Conservation (phyloP, 768 basidiomycete species). For the Dacryopinax primogenitus region DNA sequence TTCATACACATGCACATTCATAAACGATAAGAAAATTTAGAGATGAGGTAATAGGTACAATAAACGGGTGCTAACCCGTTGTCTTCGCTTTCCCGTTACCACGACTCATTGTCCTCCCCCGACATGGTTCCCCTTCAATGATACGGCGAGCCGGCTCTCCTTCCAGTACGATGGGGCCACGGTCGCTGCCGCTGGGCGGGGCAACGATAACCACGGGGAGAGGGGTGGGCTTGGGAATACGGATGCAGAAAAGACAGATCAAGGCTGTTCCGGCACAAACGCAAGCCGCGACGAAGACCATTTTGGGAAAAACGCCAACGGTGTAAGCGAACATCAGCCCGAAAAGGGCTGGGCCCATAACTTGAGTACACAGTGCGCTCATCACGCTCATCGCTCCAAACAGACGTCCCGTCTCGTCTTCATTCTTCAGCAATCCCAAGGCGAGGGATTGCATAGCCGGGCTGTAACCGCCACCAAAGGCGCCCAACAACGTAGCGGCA, state of each 20-base stretch:
- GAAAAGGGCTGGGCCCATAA: conserved; percentile 60
- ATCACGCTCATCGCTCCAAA: conserved; percentile 73
- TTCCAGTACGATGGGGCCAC: not conserved
- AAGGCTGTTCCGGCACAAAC: conserved; percentile 15
- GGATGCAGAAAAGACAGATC: not conserved
- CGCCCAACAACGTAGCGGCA: conserved; percentile 34
- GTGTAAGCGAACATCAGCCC: conserved; percentile 59
- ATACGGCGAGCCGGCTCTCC: not conserved
- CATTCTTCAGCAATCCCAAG: conserved; percentile 41
- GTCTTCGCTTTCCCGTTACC: not conserved
- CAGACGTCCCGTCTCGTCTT: conserved; percentile 50
- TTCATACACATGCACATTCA: too few species aligned
- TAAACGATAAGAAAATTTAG: too few species aligned
- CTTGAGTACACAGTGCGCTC: conserved; percentile 50
- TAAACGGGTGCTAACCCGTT: not conserved
- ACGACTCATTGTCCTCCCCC: not conserved
- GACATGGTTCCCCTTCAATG: not conserved
- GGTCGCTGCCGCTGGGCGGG: not conserved
- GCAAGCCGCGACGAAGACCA: conserved; percentile 51
- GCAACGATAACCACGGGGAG: not conserved
- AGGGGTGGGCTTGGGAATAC: not conserved
- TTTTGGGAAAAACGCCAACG: conserved; percentile 52
- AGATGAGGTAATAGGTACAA: too few species aligned
- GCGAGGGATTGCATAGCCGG: conserved; percentile 64
- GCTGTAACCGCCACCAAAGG: conserved; percentile 49